Evolutionary conservation across 2,329 filamentous ascomycete genomes (phyloP), one percentile per base, ranked within the genome.

Genomic region (Hymenoscyphus salicellus): DNA sequence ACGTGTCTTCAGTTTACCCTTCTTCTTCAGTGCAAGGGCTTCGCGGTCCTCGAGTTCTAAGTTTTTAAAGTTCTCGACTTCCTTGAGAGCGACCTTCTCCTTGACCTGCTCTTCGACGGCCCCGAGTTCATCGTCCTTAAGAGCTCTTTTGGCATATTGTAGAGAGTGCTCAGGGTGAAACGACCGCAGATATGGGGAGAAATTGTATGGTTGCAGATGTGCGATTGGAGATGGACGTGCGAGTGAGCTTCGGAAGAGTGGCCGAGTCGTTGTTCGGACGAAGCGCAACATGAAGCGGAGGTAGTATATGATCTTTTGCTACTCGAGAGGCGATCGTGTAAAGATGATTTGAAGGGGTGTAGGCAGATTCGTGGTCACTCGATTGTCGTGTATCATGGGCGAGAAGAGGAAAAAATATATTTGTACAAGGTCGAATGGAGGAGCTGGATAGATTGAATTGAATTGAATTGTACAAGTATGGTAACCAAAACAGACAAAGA

Each of bases 261-360:
- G 56, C 68, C 65, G 68, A 58, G 58, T 63, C 26, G 65, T 14
- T 33, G 36, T 28, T 20, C 30, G 11, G 56, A 46, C 38, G 36
- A 66, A n/a, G 58, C 70, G 69, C 58, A 72, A 71, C 70, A 72
- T 72, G 46, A 70, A 71, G 33, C 4, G 55, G 46, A 52, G 46
- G 20, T 11, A 2, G 20, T 26, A 52, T 26, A 14, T 23, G 11
- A 14, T 8, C 3, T 3, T 52, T 23, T 52, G 23, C 20, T 52
- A 26, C 11, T 52, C 10, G 20, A 52, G 43, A 49, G 5, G 43
- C 20, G 6, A 20, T 28, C 43, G n/a, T 23, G n/a, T 6, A 8
- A 49, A 8, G 43, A 49, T 2, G 43, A 49, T 52, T 26, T 20
- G 20, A 6, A 20, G 11, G 36, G 11, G 14, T 5, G 36, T 38